Evolutionary conservation across 2,329 filamentous ascomycete genomes (phyloP), one percentile per base, ranked within the genome.

Genomic region (Coniochaeta pulveracea): DNA sequence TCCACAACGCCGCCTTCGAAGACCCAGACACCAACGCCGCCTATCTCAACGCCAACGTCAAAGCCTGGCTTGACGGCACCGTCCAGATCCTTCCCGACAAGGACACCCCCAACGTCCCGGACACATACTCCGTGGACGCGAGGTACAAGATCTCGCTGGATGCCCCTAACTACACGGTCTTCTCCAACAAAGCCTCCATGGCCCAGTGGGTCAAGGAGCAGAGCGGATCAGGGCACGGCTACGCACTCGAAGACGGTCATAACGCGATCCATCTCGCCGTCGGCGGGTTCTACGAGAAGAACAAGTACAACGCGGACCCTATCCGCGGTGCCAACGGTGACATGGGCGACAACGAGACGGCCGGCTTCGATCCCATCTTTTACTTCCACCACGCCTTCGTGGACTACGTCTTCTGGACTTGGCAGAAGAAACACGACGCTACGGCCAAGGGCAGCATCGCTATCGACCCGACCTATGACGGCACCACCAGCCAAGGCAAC

Each of bases 271-370:
- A 52, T 30, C 41, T 52, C 10, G 45, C 49, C 17, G 33, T 52
- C 17, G 49, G 49, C 21, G 48, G 48, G 4, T 46, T 46, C 36
- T 28, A 44, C 14, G 19, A 29, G 10, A 10, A 25, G 21, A 26
- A 28, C 7, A 19, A 16, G 3, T 37, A 41, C 15, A 32, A 42
- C 30, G 36, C 33, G n/a, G 30, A 42, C 30, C 34, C 33, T 10
- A 40, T 42, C 14, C 25, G 24, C n/a, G 47, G 37, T 8, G 48
- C 51, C 6, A 51, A 51, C 11, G 50, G 51, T 6, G 50, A 54
- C 36, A 54, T 53, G 48, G 51, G 49, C 4, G 48, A 49, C 35
- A 55, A 54, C 34, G 47, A 55, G n/a, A 53, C 47, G 18, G 49
- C 51, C 5, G 40, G 35, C 5, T 54, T 55, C 23, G 51, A 55